Evolutionary conservation across 31 red algal species (phyloP).

Genomic region (Odonthalia washingtoniensis): DNA sequence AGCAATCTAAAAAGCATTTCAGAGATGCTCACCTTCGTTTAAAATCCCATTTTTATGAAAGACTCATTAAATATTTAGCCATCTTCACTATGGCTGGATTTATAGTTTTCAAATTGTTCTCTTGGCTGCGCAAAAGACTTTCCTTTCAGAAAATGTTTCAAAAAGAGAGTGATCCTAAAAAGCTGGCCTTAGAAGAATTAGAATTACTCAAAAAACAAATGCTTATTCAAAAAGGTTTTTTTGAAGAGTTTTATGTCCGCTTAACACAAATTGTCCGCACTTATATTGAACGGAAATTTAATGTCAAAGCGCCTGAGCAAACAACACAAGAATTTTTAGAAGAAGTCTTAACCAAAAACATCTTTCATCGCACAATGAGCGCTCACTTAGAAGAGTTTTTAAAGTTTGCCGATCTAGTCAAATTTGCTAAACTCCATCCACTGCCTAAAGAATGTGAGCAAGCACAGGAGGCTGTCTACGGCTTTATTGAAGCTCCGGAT

Average conservation of each 20-base stretch:
- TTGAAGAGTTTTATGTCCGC: conserved; percentile 5
- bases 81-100: conserved; percentile 9
- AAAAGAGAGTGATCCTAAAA: conserved; percentile 1
- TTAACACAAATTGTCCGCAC: not conserved
- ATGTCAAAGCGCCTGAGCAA: not conserved
- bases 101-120: not conserved
- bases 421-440: conserved; percentile 13
- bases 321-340: conserved; percentile 14
- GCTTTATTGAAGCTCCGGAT: not conserved
- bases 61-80: conserved; percentile 6
- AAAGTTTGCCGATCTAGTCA: conserved; percentile 5
- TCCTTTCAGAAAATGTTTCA: not conserved
- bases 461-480: not conserved
- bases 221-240: not conserved
- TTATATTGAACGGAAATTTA: conserved; percentile 15
- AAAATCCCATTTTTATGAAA: conserved; percentile 2
- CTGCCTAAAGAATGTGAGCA: conserved; percentile 9
- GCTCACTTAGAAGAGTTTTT: conserved; percentile 5
- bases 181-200: not conserved
- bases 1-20: too few species aligned
- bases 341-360: not conserved
- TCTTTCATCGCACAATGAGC: not conserved
- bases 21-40: not conserved
- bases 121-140: not conserved
- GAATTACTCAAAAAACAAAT: conserved; percentile 11